Percentiles rank a stretch among this genome's conserved stretches.
Evolutionary conservation across 768 basidiomycete genomes (phyloP).

Genomic region (Lepiota brunneoincarnata): DNA sequence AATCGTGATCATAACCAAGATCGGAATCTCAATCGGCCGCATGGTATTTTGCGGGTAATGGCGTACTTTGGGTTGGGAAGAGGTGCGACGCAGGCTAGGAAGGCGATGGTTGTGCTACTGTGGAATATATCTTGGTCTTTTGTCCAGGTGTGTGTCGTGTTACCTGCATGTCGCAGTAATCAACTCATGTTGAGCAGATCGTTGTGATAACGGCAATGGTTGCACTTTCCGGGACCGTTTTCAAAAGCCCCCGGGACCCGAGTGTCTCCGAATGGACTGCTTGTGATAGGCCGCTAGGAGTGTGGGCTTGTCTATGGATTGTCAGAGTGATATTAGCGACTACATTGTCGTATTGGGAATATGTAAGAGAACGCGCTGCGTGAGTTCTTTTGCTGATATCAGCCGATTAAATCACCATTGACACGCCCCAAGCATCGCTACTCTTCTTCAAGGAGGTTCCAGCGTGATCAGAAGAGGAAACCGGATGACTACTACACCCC

Average conservation of each 20-base stretch:
- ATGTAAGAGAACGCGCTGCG: slow-evolving; percentile 31
- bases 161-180: neutral
- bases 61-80: slow-evolving; percentile 52
- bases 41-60: slow-evolving; percentile 17
- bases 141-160: slow-evolving; percentile 39
- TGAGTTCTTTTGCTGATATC: slow-evolving; percentile 15
- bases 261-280: slow-evolving; percentile 54
- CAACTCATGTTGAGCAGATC: slow-evolving; percentile 33
- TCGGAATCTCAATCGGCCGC: neutral
- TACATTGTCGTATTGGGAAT: slow-evolving; percentile 57
- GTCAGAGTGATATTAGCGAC: slow-evolving; percentile 48
- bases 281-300: slow-evolving; percentile 62
- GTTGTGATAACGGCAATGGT: slow-evolving; percentile 49
- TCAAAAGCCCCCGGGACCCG: slow-evolving; percentile 41
- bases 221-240: slow-evolving; percentile 39
- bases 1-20: slow-evolving; percentile 1
- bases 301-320: slow-evolving; percentile 68
- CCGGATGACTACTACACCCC: slow-evolving; percentile 1
- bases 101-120: slow-evolving; percentile 49
- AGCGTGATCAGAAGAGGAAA: slow-evolving; percentile 6
- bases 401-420: neutral
- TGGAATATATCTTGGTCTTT: slow-evolving; percentile 50
- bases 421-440: neutral
- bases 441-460: neutral
- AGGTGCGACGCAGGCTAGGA: slow-evolving; percentile 47